These are phyloP conservation scores for Suhomyces bribrorum DNA, from an alignment of 1,139 yeast species.

Conservation along the genomic window DNA sequence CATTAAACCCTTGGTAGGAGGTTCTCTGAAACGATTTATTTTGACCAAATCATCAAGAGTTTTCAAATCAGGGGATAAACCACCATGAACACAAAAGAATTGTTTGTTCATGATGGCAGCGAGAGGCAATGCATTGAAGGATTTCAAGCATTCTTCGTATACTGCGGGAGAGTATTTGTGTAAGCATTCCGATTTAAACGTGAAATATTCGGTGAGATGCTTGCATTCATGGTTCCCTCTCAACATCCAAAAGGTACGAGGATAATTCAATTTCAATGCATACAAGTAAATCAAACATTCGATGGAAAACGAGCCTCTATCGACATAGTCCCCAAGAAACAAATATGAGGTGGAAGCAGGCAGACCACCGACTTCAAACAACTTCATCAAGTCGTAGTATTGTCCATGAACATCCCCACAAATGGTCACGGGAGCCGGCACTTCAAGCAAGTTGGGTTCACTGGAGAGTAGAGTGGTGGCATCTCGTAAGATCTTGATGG, in stretches of 20 bases:
- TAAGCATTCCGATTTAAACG: slow-evolving; percentile 87
- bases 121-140: slow-evolving; percentile 86
- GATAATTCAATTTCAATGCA: slow-evolving; percentile 77
- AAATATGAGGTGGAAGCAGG: slow-evolving; percentile 76
- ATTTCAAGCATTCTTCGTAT: slow-evolving; percentile 73
- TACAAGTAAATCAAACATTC: slow-evolving; percentile 84
- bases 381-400: slow-evolving; percentile 83
- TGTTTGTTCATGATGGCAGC: slow-evolving; percentile 95
- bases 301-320: slow-evolving; percentile 88
- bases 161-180: slow-evolving; percentile 73
- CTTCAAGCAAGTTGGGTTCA: slow-evolving; percentile 79
- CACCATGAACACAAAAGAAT: slow-evolving; percentile 96
- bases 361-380: slow-evolving; percentile 93
- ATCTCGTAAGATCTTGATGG: slow-evolving; percentile 60
- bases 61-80: slow-evolving; percentile 84
- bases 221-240: slow-evolving; percentile 96
- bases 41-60: slow-evolving; percentile 67
- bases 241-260: slow-evolving; percentile 74
- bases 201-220: slow-evolving; percentile 91
- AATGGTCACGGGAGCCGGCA: slow-evolving; percentile 92
- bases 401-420: slow-evolving; percentile 99
- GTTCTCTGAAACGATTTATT: slow-evolving; percentile 83
- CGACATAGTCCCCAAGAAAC: slow-evolving; percentile 94
- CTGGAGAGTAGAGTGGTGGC: slow-evolving; percentile 58
- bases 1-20: slow-evolving; percentile 92